Conservation (phyloP, 1,139 yeast genomes). For the Nakaseomyces sp. region DNA sequence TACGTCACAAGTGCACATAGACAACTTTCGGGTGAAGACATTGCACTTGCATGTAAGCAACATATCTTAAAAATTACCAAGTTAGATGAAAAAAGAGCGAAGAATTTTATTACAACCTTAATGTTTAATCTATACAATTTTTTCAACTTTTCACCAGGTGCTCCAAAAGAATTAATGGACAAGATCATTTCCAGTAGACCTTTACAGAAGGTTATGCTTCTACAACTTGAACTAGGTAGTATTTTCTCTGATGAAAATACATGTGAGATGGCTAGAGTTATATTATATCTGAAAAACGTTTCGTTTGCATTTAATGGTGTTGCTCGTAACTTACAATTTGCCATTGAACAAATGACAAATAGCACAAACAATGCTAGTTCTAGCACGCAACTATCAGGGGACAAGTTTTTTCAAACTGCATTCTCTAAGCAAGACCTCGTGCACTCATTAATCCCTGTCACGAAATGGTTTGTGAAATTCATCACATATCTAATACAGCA, state of each 20-base stretch:
- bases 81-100: conserved; percentile 22
- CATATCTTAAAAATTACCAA: conserved; percentile 22
- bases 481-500: conserved; percentile 29
- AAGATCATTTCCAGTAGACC: conserved; percentile 32
- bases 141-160: conserved; percentile 30
- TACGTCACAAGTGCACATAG: conserved; percentile 31
- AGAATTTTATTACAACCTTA: conserved; percentile 23
- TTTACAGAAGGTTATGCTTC: conserved; percentile 29
- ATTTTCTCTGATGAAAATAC: conserved; percentile 22
- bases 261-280: conserved; percentile 29
- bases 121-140: conserved; percentile 27
- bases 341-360: conserved; percentile 27
- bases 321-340: conserved; percentile 31
- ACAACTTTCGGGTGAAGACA: conserved; percentile 30
- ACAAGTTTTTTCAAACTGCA: conserved; percentile 29
- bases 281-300: conserved; percentile 29
- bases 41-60: conserved; percentile 29
- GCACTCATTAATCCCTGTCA: conserved; percentile 30
- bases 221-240: conserved; percentile 30
- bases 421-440: conserved; percentile 32
- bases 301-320: conserved; percentile 32
- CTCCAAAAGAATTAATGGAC: conserved; percentile 31
- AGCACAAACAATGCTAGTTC: conserved; percentile 12
- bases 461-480: conserved; percentile 31
- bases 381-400: conserved; percentile 14